Base-by-base conservation (phyloP, 2,329 filamentous ascomycete species). In the Lasiodiplodia hormozganensis region DNA sequence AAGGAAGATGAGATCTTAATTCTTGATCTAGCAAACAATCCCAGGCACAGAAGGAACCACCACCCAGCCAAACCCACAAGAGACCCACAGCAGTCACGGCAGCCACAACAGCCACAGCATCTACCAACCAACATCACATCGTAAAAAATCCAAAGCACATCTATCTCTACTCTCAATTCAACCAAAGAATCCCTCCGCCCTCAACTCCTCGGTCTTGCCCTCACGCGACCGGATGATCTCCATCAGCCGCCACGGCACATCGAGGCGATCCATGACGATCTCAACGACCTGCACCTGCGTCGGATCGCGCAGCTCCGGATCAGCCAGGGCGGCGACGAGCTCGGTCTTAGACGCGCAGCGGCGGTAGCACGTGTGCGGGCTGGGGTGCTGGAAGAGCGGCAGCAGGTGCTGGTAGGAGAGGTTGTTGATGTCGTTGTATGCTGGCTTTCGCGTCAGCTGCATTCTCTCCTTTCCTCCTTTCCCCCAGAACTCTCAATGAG, bases 361-460 rank as follows among this genome's bases (percentile, higher is more conserved):
- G 65, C 81, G 80, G 73, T 80, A 83, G 3, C 73, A 76, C 1
- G 69, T 69, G 28, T 65, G 31, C 2, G 81, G 72, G 34, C 70
- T 70, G 6, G 74, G 71, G 68, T 77, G 80, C 69, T 77, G 68
- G 73, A 79, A 83, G 11, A 83, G 78, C 0, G 76, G 80, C 7
- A 83, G 78, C 53, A 82, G 73, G 68, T 81, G 75, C 0, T 71
- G 70, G 74, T 82, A 82, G 25, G 77, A 69, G 52, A 80, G 79
- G 0, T 78, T 78, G 18, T 78, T 77, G 51, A 81, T 78, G 64
- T 80, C 79, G 73, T 81, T 81, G 74, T 81, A 81, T 8, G 73
- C 74, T 78, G 54, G 38, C 16, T 16, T 2, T 4, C 18, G 18
- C 14, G 31, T 34, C 31, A 34, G 25, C 21, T 36, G 3, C 2